Base-by-base conservation (phyloP, 2,329 filamentous ascomycete species). In the Monosporascus sp. region DNA sequence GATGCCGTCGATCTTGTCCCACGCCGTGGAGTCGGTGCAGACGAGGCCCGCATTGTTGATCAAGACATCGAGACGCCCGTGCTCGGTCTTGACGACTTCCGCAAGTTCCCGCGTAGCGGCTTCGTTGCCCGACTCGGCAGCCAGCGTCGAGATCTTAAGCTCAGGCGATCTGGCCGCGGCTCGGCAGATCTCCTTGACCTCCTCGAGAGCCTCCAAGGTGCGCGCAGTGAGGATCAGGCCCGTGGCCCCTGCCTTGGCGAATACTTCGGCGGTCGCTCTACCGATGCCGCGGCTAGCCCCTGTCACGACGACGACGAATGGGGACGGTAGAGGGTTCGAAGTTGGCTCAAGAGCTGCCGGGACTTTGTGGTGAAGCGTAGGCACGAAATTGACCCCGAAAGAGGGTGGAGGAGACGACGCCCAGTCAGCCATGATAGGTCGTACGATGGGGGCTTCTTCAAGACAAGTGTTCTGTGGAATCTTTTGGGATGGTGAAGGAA, bases 381-480 rank as follows among this genome's bases (percentile, higher is more conserved):
- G 43, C 11, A 45, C 43, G 43, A 45, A 45, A 22, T 17, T 28
- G 22, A 45, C 15, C 15, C 43, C 43, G 43, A 24, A 45, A 11
- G 43, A 24, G 20, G 43, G 24, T 15, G 22, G 15, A 45, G 8
- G 11, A 28, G 43, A 45, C 4, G 9, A 28, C 7, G 8, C 8
- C 28, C 8, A 28, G 28, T 28, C 28, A 28, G 28, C 8, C 28
- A 28, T 28, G 28, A 7, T 28, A 28, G 28, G 3, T 28, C 28
- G 28, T 28, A 28, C 8, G 28, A 28, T 28, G 28, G 8, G 9
- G 8, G 28, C 28, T 28, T 28, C 28, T 11, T 8, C 8, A 11
- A 28, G 28, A 28, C 31, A 57, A 56, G 38, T 58, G 53, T 55
- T 51, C 47, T 44, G 49, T 50, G 11, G 54, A 58, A 44, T 50